A percentile compares a stretch with the other conserved stretches of the same genome.
These are phyloP conservation scores for Trypethelium eluteriae DNA, from an alignment of 495 filamentous ascomycete species.

Conservation along the genomic window DNA sequence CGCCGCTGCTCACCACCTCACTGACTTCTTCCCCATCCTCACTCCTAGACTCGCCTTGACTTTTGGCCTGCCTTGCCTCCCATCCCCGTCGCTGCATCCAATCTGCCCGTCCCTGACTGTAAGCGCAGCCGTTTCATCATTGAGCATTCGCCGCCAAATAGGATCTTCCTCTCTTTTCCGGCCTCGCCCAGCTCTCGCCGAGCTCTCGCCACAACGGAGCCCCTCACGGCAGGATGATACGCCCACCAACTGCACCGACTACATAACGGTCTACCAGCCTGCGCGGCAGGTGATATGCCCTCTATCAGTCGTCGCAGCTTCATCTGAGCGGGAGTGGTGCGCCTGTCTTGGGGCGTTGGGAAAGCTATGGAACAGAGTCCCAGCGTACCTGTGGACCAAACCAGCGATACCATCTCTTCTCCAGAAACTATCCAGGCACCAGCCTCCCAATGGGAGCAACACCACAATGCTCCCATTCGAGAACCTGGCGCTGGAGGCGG, in stretches of 20 bases:
- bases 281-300: not conserved
- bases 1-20: conserved; percentile 2
- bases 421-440: not conserved
- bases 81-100: not conserved
- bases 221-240: conserved; percentile 7
- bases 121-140: not conserved
- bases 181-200: not conserved
- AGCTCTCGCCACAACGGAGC: conserved; percentile 1
- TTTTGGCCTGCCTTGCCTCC: no score
- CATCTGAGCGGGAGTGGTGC: not conserved
- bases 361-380: conserved; percentile 5
- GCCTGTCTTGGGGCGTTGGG: not conserved
- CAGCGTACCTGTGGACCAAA: not conserved
- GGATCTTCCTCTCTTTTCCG: not conserved
- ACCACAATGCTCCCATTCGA: not conserved
- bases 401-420: not conserved
- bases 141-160: not conserved
- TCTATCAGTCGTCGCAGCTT: not conserved
- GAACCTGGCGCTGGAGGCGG: not conserved
- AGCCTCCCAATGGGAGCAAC: not conserved
- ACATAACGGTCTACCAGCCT: conserved; percentile 2
- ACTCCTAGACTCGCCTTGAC: not conserved
- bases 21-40: not conserved
- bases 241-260: not conserved
- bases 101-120: not conserved